Conservation (phyloP, 2,329 filamentous ascomycete genomes). For the Apiospora kogelbergensis region DNA sequence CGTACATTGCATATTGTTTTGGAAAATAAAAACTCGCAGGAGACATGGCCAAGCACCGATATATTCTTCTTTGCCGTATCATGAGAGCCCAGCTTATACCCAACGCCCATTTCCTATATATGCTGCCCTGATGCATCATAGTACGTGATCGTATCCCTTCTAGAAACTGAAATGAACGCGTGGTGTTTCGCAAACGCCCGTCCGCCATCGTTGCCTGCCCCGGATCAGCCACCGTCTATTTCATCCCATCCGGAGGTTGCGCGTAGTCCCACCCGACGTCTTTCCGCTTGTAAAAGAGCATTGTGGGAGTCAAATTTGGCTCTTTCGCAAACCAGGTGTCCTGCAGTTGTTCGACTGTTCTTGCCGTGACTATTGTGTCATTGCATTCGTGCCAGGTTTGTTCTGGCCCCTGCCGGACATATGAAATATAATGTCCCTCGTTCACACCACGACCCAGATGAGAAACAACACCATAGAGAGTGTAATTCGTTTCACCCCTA, state of each 20-base stretch:
- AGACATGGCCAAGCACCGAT: no score
- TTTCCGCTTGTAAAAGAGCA: conserved; percentile 24
- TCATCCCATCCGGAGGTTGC: not conserved
- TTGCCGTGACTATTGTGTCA: conserved; percentile 31
- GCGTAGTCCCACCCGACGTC: conserved; percentile 15
- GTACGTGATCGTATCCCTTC: not conserved
- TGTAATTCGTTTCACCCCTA: conserved; percentile 67
- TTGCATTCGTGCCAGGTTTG: conserved; percentile 51
- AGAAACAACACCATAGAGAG: conserved; percentile 81
- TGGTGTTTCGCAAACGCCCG: not conserved
- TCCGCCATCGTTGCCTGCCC: not conserved
- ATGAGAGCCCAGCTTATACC: no score
- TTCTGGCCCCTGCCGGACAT: conserved; percentile 57
- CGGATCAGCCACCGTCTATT: not conserved
- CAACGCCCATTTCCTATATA: not conserved
- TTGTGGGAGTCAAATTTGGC: conserved; percentile 19
- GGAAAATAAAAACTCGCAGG: no score
- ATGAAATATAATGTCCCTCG: conserved; percentile 78
- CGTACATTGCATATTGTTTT: no score
- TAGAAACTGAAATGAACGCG: not conserved
- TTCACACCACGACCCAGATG: conserved; percentile 69
- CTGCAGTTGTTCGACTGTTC: not conserved
- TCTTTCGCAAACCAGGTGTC: no score
- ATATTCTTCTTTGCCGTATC: not conserved
- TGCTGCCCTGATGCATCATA: not conserved